Evolutionary conservation across 208 protist genomes (phyloP).

Genomic region (Acanthamoeba divionensis): DNA sequence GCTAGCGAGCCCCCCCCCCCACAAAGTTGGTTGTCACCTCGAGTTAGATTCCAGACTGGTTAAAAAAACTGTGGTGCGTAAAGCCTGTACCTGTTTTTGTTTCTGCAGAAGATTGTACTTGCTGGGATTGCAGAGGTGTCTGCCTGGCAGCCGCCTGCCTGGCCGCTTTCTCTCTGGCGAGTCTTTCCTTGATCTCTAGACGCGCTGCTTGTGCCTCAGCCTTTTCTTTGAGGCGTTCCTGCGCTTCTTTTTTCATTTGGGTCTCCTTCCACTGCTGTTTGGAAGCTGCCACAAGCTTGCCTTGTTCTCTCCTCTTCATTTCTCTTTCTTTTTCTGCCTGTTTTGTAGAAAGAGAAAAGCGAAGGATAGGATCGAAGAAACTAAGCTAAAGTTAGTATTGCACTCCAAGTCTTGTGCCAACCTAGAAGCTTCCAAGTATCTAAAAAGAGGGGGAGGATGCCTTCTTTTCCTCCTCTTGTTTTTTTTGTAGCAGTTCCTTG

Average conservation of each 20-base stretch:
- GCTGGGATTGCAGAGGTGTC: too few relatives aligned
- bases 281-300: background rate
- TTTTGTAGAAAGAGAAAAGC: background rate
- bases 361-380: too few relatives aligned
- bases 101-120: too few relatives aligned
- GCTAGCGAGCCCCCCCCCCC: too few relatives aligned
- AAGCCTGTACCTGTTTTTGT: too few relatives aligned
- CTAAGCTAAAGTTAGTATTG: too few relatives aligned
- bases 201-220: background rate
- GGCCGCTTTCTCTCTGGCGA: background rate
- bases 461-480: conserved; percentile 8
- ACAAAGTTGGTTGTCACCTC: too few relatives aligned
- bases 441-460: background rate
- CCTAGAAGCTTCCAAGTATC: too few relatives aligned
- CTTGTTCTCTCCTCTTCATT: background rate
- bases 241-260: background rate
- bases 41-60: too few relatives aligned
- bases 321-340: background rate
- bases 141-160: background rate
- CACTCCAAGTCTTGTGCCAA: too few relatives aligned
- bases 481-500: background rate
- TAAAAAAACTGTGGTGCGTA: too few relatives aligned
- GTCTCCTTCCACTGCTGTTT: conserved; percentile 17
- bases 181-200: background rate
- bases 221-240: background rate